These are phyloP conservation scores for Spirogloea muscicola DNA, from an alignment of 139 green algal genomes.

Conservation along the genomic window DNA sequence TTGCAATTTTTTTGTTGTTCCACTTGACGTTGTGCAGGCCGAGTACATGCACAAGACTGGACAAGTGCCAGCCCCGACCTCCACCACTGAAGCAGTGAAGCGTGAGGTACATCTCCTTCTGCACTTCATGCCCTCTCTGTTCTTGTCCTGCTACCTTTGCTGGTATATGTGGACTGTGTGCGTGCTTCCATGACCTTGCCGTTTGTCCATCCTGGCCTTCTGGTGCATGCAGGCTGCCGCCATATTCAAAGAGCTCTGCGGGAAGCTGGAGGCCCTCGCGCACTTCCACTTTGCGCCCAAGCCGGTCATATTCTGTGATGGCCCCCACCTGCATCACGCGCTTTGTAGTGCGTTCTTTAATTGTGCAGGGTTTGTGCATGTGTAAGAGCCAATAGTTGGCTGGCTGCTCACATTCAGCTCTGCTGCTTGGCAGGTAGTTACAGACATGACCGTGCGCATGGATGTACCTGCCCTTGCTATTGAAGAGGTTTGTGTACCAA, in stretches of 20 bases:
- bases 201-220: not conserved
- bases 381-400: not conserved
- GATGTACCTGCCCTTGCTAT: constrained; percentile 43
- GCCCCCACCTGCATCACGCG: not conserved
- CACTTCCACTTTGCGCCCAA: constrained; percentile 89
- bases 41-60: not conserved
- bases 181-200: not conserved
- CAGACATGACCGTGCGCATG: constrained; percentile 30
- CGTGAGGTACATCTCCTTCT: not conserved
- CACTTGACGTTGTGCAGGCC: not conserved
- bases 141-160: not conserved
- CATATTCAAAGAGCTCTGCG: constrained; percentile 74
- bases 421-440: constrained; percentile 22
- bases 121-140: not conserved
- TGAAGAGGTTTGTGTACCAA: constrained; percentile 23
- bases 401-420: not conserved
- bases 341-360: constrained; percentile 4
- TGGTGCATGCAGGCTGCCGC: constrained; percentile 13
- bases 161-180: not conserved
- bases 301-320: constrained; percentile 56
- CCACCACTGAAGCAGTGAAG: constrained; percentile 3
- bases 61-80: not conserved
- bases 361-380: not conserved
- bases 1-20: not conserved
- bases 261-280: constrained; percentile 82